Evolutionary conservation across 805 yeast genomes (phyloP), one percentile per base, ranked within the genome.

Genomic region (Nakazawaea holstii): DNA sequence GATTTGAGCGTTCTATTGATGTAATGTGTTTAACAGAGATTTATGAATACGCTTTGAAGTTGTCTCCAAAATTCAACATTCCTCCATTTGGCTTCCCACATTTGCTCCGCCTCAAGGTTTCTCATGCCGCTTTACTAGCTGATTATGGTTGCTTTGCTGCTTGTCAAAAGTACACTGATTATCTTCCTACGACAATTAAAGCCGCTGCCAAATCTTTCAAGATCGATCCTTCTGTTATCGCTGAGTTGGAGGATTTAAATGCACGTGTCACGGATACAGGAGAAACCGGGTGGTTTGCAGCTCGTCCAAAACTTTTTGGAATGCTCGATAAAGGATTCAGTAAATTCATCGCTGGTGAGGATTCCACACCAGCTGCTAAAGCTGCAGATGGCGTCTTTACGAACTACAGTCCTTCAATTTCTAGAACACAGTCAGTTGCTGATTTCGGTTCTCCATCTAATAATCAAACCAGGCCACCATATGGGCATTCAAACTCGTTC

Each of bases 311-410:
- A 54, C 70, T 88, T 45, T 88, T 96, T 96, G 92, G 94, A 9
- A 91, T 85, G 38, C 64, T 88, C 39, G 96, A 88, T 61, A 88
- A 88, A 60, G 79, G 87, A 5, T 80, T 85, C 58, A 82, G 78
- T 59, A 82, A 81, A 60, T 81, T 84, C 62, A 90, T 92, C 49
- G 84, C 95, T 35, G 97, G 96, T 1, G 97, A 92, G 41, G 95
- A 86, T 32, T 5, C 42, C 15, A 17, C 39, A 24, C 42, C 51
- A 1, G 41, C 36, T 35, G 41, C 27, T 5, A 65, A 65, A n/a
- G 29, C 39, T 26, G 72, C 72, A 1, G 73, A 69, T 35, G 86
- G 84, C 9, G 80, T 82, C 0, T 84, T 85, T 62, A 82, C 87
- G 45, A 84, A 80, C 49, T 84, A 80, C 60, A 81, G 85, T 35